These are phyloP conservation scores for Hypoxylon sp. DNA, from an alignment of 2,329 filamentous ascomycete genomes.

Conservation along the genomic window DNA sequence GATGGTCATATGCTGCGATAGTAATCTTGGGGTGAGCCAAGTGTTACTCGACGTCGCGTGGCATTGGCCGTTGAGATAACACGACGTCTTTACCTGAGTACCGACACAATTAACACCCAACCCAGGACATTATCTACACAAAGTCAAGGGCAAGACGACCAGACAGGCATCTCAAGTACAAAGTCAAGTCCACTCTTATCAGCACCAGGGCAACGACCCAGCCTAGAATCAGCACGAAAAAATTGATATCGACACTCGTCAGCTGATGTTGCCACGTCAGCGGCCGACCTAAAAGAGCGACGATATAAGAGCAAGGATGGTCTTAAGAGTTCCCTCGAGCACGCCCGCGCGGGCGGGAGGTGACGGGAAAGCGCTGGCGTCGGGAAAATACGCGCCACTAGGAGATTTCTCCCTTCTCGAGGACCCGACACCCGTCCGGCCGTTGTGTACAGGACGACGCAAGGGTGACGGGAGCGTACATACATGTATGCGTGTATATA, in stretches of 20 bases:
- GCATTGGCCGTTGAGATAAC: too few species aligned
- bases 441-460: slow-evolving; percentile 9
- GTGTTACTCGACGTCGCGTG: too few species aligned
- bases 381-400: slow-evolving; percentile 30
- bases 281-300: neutral
- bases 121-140: too few species aligned
- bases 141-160: too few species aligned
- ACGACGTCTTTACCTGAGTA: too few species aligned
- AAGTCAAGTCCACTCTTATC: neutral
- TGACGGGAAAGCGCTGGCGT: too few species aligned
- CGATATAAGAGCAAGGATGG: neutral
- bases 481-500: neutral
- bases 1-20: too few species aligned
- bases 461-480: slow-evolving; percentile 2
- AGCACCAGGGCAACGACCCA: neutral
- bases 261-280: neutral
- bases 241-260: neutral
- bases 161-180: too few species aligned
- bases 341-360: too few species aligned
- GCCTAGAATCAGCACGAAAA: neutral
- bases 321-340: neutral
- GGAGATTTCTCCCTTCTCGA: slow-evolving; percentile 29
- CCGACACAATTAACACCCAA: too few species aligned
- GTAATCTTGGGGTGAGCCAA: too few species aligned
- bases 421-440: neutral